Evolutionary conservation across 2,329 filamentous ascomycete genomes (phyloP), one percentile per base, ranked within the genome.

Genomic region (Sclerotinia borealis): DNA sequence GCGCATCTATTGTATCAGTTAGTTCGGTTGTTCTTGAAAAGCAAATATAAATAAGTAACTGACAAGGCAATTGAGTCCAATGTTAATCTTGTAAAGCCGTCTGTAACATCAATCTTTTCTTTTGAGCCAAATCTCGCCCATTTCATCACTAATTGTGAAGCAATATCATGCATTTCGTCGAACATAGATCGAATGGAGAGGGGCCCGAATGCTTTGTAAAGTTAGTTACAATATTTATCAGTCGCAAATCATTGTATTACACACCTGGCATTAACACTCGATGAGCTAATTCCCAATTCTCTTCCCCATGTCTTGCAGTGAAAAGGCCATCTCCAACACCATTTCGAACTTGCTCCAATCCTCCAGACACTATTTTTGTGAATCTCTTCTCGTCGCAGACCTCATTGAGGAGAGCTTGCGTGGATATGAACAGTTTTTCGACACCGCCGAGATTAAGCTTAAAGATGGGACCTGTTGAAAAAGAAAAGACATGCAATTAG

Each of bases 61-160:
- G 62, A 73, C 34, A 92, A 79, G 1, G 86, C 58, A 61, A 68
- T 63, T 0, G 88, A 89, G 72, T 92, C 89, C 2, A 92, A 80
- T 0, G 89, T 50, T 27, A 92, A 77, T n/a, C 88, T 82, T 2
- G 88, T 90, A 66, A 90, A 90, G 73, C 91, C 87, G n/a, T 88
- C 85, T 0, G 82, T 81, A 0, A 84, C 83, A 48, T 80, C 77
- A 64, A 92, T 88, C 11, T 81, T 77, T 50, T 80, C 73, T 1
- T 78, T 73, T 1, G 84, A 76, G 0, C 89, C 89, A 67, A 84
- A 79, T 39, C 88, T 80, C 22, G 86, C 87, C 82, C 87, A 87
- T 73, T 90, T 90, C 75, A 89, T 79, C 11, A 82, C 80, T 56
- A 91, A 75, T 71, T 91, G 87, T 0, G 80, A 79, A 5, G 86